phyloP scores from a whole-genome alignment of 768 basidiomycete species.

The Tulasnella sp. region DNA sequence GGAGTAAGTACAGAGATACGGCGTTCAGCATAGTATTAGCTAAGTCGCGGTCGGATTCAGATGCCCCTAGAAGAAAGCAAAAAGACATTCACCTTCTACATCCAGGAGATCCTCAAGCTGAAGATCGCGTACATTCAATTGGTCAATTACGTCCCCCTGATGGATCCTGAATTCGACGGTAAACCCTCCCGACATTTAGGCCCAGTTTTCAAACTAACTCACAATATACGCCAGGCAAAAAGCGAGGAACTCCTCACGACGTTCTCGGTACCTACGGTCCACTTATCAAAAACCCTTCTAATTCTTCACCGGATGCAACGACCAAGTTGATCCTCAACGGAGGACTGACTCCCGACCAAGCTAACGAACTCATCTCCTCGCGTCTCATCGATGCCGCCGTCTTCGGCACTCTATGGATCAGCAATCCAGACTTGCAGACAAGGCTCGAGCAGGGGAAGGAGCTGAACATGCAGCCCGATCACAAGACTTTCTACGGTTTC shows the following conservation, averaged over 20 bases:
- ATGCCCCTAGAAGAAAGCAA: conserved; percentile 37
- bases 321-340: not conserved
- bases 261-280: not conserved
- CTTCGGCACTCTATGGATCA: not conserved
- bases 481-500: not conserved
- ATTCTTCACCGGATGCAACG: not conserved
- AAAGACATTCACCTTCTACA: conserved; percentile 32
- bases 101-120: conserved; percentile 30
- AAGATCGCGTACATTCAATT: conserved; percentile 25
- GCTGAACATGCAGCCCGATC: not conserved
- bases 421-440: not conserved
- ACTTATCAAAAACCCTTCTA: not conserved
- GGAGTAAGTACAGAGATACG: conserved; percentile 20
- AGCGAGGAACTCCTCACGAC: not conserved
- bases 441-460: not conserved
- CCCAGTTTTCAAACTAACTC: not conserved
- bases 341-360: not conserved
- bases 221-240: not conserved
- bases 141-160: conserved; percentile 20
- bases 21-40: not conserved
- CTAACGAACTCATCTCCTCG: not conserved
- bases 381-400: not conserved
- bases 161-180: conserved; percentile 28
- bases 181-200: conserved; percentile 1
- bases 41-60: conserved; percentile 17